Percentiles rank a stretch among this genome's conserved stretches.
These are phyloP conservation scores for Fonsecaea erecta DNA, from an alignment of 2,329 filamentous ascomycete species.

Conservation along the genomic window DNA sequence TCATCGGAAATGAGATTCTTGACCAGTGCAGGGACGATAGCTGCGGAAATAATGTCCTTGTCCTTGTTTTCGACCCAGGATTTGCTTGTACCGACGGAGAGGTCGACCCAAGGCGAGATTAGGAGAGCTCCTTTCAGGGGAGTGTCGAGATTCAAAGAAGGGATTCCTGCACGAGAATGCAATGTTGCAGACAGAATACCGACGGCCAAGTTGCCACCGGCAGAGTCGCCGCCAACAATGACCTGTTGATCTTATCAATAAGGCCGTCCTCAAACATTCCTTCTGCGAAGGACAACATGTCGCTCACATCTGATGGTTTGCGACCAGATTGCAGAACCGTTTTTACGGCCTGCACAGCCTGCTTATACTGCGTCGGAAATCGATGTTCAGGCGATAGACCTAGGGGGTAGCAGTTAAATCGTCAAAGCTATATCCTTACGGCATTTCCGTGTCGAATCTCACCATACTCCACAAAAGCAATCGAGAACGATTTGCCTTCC, in stretches of 20 bases:
- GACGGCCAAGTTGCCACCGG: slow-evolving; percentile 27
- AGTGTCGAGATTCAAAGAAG: not conserved
- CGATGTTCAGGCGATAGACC: not conserved
- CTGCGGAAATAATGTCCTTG: slow-evolving; percentile 4
- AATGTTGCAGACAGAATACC: slow-evolving; percentile 11
- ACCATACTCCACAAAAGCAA: slow-evolving; percentile 22
- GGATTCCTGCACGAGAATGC: slow-evolving; percentile 5
- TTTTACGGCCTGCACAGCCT: slow-evolving; percentile 15
- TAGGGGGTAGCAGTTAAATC: not conserved
- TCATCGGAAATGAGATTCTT: not conserved
- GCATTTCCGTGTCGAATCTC: not conserved
- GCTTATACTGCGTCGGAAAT: slow-evolving; percentile 13
- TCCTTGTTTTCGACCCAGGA: slow-evolving; percentile 14
- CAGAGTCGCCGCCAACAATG: slow-evolving; percentile 29
- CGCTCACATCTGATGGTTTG: slow-evolving; percentile 14
- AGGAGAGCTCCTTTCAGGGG: slow-evolving; percentile 19
- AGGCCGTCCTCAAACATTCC: not conserved
- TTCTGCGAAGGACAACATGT: not conserved
- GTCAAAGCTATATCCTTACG: not conserved
- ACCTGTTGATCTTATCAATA: slow-evolving; percentile 14
- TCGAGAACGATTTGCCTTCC: slow-evolving; percentile 1
- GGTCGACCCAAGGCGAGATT: slow-evolving; percentile 18
- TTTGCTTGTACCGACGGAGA: not conserved
- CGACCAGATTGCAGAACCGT: slow-evolving; percentile 11
- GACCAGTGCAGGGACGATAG: not conserved